Evolutionary conservation across 2,329 filamentous ascomycete species (phyloP), one percentile per base, ranked within the genome.

Genomic region (Pseudogymnoascus sp.): DNA sequence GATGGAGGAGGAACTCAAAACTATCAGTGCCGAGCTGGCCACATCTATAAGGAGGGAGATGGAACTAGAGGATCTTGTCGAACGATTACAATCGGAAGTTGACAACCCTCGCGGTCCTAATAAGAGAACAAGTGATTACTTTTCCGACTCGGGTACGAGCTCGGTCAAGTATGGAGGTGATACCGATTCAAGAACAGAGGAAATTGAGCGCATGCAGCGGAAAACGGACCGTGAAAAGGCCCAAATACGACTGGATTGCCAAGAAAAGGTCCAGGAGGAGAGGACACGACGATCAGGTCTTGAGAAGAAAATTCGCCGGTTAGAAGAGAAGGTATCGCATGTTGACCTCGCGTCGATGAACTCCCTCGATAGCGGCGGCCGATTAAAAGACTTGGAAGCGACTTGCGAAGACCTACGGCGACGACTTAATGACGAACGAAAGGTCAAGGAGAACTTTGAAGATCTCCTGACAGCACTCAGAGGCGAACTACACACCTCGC

Each of bases 71-170:
- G 95, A 99, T 75, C 82, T 97, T 56, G 88, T 97, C 0, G 95
- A 99, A 68, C 83, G 89, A 64, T 78, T 96, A 69, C 93, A 97
- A 74, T 79, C 86, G n/a, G 92, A 97, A 71, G 81, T 82, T 66
- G 82, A 80, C 75, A 82, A 86, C 75, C 72, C 81, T 71, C 77
- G 80, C 75, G 72, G 79, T 68, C 70, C 82, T 28, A 87, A 84
- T 66, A 88, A 89, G 73, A 85, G 93, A 65, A 96, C 91, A 8
- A 97, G 95, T 77, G 95, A 99, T 77, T 97, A 99, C 77, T 99
- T 95, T 74, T 99, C 95, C 2, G 95, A 99, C 75, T 96, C 93
- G 5, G 95, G 95, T 34, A 88, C 91, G 64, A 93, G 91, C 74
- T 93, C 91, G 1, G 83, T 90, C 62, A 89, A 91, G 71, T 88